Percentiles rank a stretch among this genome's conserved stretches.
Evolutionary conservation across 495 filamentous ascomycete genomes (phyloP).

Genomic region (Penicillium antarcticum): DNA sequence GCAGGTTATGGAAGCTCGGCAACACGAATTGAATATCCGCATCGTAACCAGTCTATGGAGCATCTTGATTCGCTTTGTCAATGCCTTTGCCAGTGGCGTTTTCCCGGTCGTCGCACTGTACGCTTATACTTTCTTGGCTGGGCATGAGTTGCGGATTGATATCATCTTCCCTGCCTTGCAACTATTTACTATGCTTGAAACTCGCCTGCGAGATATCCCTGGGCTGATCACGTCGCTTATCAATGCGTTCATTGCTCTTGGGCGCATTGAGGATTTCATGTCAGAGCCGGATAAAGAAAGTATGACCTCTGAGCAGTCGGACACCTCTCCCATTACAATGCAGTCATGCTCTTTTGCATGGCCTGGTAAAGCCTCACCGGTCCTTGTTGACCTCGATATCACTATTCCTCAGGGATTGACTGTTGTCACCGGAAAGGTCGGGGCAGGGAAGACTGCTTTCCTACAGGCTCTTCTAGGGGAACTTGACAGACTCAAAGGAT

Average conservation of each 20-base stretch:
- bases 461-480: slow-evolving; percentile 78
- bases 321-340: slow-evolving; percentile 42
- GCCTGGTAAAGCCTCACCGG: slow-evolving; percentile 60
- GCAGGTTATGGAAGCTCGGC: slow-evolving; percentile 66
- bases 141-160: slow-evolving; percentile 63
- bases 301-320: slow-evolving; percentile 26
- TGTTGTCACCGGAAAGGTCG: slow-evolving; percentile 68
- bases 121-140: slow-evolving; percentile 68
- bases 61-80: slow-evolving; percentile 57
- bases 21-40: slow-evolving; percentile 61
- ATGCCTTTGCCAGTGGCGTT: slow-evolving; percentile 60
- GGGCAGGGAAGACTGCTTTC: slow-evolving; percentile 75
- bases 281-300: slow-evolving; percentile 70
- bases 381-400: slow-evolving; percentile 61
- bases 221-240: slow-evolving; percentile 65
- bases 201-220: slow-evolving; percentile 66
- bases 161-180: slow-evolving; percentile 80
- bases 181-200: slow-evolving; percentile 70
- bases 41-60: slow-evolving; percentile 62
- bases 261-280: slow-evolving; percentile 82
- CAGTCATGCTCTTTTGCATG: slow-evolving; percentile 69
- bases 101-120: slow-evolving; percentile 78
- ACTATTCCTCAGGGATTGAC: slow-evolving; percentile 63
- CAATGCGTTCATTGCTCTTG: slow-evolving; percentile 71
- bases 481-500: slow-evolving; percentile 62